Conservation (phyloP, 129 eudicot genomes). For the Flaveria ramosissima region DNA sequence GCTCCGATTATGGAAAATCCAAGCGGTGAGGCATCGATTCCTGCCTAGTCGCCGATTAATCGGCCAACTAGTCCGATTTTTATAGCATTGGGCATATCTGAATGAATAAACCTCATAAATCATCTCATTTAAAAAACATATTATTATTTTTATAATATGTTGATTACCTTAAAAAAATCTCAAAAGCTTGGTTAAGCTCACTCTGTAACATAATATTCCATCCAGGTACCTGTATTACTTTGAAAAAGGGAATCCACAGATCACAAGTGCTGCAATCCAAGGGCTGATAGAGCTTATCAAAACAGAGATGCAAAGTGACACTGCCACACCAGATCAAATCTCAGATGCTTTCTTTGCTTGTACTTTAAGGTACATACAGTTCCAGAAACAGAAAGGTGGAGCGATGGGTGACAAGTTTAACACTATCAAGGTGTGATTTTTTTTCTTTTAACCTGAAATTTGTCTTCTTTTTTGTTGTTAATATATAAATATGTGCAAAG, state of each 20-base stretch:
- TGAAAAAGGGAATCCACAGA: slow-evolving; percentile 90
- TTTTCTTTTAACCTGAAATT: not conserved
- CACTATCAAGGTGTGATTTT: slow-evolving; percentile 58
- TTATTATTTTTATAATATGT: too few relatives aligned
- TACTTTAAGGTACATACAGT: slow-evolving; percentile 83
- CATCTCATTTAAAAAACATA: too few relatives aligned
- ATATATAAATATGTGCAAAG: slow-evolving; percentile 24
- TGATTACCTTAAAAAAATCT: too few relatives aligned
- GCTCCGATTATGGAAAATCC: too few relatives aligned
- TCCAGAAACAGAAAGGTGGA: slow-evolving; percentile 97
- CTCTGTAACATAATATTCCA: too few relatives aligned
- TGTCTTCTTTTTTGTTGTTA: slow-evolving; percentile 7
- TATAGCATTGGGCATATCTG: too few relatives aligned
- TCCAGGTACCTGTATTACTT: slow-evolving; percentile 81
- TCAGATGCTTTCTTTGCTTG: slow-evolving; percentile 88
- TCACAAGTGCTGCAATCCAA: slow-evolving; percentile 78
- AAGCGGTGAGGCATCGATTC: too few relatives aligned
- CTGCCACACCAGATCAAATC: slow-evolving; percentile 50
- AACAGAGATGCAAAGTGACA: slow-evolving; percentile 91
- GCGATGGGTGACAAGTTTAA: slow-evolving; percentile 85
- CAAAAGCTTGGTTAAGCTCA: too few relatives aligned
- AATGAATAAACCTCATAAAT: too few relatives aligned
- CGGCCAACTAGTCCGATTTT: too few relatives aligned
- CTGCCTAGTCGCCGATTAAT: too few relatives aligned
- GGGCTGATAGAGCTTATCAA: slow-evolving; percentile 82